A percentile compares a stretch with the other conserved stretches of the same genome.
Evolutionary conservation across 768 basidiomycete genomes (phyloP).

Genomic region (Psilocybe cyanescens): DNA sequence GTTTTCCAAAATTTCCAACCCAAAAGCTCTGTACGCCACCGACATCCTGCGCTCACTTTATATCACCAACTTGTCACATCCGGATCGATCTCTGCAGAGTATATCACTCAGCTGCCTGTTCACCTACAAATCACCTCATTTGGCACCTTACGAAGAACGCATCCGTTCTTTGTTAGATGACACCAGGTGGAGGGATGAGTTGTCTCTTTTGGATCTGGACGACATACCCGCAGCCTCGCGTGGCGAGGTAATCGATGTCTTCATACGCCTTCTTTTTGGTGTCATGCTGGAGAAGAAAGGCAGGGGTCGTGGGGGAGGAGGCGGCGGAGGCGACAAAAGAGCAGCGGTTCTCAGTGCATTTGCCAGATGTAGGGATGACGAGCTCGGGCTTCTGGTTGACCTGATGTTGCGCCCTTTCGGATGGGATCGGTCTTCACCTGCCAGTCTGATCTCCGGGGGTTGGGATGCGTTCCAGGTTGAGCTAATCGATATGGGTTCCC

Average conservation of each 20-base stretch:
- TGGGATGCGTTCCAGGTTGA: constrained; percentile 10
- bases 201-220: constrained; percentile 72
- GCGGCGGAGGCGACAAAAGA: constrained; percentile 62
- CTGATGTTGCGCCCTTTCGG: constrained; percentile 84
- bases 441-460: constrained; percentile 20
- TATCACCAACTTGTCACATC: constrained; percentile 77
- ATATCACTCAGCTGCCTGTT: constrained; percentile 79
- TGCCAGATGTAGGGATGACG: constrained; percentile 69
- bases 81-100: constrained; percentile 78
- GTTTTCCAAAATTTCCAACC: constrained; percentile 90
- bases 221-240: constrained; percentile 59
- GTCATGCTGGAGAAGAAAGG: constrained; percentile 84
- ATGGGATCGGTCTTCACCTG: constrained; percentile 29
- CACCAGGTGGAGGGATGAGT: constrained; percentile 86
- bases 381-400: constrained; percentile 78
- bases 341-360: constrained; percentile 77
- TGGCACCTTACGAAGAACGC: constrained; percentile 61
- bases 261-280: constrained; percentile 84
- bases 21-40: constrained; percentile 82
- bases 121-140: constrained; percentile 74
- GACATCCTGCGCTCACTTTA: constrained; percentile 70
- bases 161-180: constrained; percentile 80
- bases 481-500: constrained; percentile 7
- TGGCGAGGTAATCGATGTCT: constrained; percentile 64
- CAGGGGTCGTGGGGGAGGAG: constrained; percentile 67